These are phyloP conservation scores for Rosa persica DNA, from an alignment of 306 rosid species.

Conservation along the genomic window DNA sequence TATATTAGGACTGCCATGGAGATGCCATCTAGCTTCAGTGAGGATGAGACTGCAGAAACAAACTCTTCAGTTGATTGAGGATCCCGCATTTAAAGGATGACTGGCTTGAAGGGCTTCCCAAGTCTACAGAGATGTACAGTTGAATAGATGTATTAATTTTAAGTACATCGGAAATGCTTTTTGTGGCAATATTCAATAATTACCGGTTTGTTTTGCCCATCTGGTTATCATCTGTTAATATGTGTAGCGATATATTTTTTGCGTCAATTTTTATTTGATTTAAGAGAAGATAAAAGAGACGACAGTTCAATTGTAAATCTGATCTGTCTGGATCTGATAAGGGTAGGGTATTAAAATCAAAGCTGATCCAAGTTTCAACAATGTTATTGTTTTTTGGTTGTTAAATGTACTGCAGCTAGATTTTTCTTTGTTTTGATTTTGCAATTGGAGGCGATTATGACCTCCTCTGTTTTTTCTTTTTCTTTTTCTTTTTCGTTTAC, in stretches of 20 bases:
- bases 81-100: slow-evolving; percentile 22
- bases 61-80: slow-evolving; percentile 65
- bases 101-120: slow-evolving; percentile 28
- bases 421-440: not conserved
- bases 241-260: slow-evolving; percentile 31
- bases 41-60: slow-evolving; percentile 85
- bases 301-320: slow-evolving; percentile 33
- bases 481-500: too few relatives aligned
- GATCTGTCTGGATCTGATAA: slow-evolving; percentile 29
- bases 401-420: slow-evolving; percentile 22
- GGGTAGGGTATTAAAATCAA: slow-evolving; percentile 23
- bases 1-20: slow-evolving; percentile 62
- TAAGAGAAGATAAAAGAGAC: not conserved
- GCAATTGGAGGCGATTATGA: not conserved
- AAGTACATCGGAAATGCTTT: slow-evolving; percentile 16
- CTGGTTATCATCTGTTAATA: slow-evolving; percentile 40
- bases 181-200: slow-evolving; percentile 18
- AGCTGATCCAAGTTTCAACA: slow-evolving; percentile 21
- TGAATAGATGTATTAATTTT: slow-evolving; percentile 22
- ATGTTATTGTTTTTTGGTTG: slow-evolving; percentile 9
- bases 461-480: too few relatives aligned
- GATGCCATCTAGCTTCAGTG: slow-evolving; percentile 77
- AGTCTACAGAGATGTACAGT: slow-evolving; percentile 50
- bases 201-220: slow-evolving; percentile 28
- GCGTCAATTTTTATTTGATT: not conserved